Conservation (phyloP, 1,284 basidiomycete species). For the Rhodotorula sp. region DNA sequence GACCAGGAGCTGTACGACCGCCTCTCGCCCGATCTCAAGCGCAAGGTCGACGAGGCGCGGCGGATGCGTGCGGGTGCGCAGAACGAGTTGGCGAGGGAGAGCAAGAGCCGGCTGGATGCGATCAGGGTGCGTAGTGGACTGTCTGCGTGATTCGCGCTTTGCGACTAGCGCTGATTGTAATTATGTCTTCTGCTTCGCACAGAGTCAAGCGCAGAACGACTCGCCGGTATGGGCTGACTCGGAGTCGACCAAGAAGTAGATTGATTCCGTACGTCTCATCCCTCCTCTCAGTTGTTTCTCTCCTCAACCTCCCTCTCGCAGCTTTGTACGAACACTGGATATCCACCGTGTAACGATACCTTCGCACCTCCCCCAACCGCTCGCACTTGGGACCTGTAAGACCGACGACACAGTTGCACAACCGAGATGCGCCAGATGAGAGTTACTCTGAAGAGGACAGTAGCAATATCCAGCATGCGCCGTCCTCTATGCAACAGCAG, state of each 20-base stretch:
- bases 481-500: background rate
- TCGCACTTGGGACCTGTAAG: too few species aligned
- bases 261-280: background rate
- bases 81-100: constrained; percentile 9
- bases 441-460: too few species aligned
- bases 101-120: constrained; percentile 3
- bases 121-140: constrained; percentile 15
- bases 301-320: too few species aligned
- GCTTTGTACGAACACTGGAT: too few species aligned
- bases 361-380: too few species aligned
- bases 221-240: constrained; percentile 21
- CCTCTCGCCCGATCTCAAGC: constrained; percentile 35
- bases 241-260: constrained; percentile 8
- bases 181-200: background rate
- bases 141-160: background rate
- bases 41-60: constrained; percentile 33
- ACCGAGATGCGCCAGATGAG: too few species aligned
- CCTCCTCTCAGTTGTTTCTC: too few species aligned
- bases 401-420: too few species aligned
- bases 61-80: constrained; percentile 7
- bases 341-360: too few species aligned
- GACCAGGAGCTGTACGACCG: constrained; percentile 39
- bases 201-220: constrained; percentile 18
- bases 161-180: background rate
- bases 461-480: too few species aligned